These are phyloP conservation scores for Colletotrichum cuscutae DNA, from an alignment of 2,329 filamentous ascomycete species.

Conservation along the genomic window DNA sequence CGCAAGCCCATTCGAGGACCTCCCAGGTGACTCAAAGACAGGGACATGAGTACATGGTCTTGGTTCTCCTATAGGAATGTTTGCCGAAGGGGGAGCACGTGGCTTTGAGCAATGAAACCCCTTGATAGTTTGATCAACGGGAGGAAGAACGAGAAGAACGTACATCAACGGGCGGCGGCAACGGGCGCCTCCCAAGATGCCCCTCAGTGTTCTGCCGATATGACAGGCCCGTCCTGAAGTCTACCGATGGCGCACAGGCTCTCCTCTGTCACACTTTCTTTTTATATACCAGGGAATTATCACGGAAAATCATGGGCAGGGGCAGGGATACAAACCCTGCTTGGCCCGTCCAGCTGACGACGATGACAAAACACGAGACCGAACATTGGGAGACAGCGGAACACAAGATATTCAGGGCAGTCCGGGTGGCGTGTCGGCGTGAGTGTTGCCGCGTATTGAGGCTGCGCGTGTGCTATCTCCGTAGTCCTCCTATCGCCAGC, in stretches of 20 bases:
- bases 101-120: slow-evolving; percentile 16
- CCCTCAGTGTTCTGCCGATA: slow-evolving; percentile 4
- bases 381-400: background rate
- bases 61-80: slow-evolving; percentile 9
- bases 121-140: slow-evolving; percentile 24
- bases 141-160: background rate
- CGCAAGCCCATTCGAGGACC: background rate
- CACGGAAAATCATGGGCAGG: slow-evolving; percentile 18
- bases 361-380: slow-evolving; percentile 9
- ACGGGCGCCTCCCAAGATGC: background rate
- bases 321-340: slow-evolving; percentile 32
- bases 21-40: background rate
- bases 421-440: slow-evolving; percentile 4
- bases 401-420: background rate
- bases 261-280: slow-evolving; percentile 27
- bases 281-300: slow-evolving; percentile 16
- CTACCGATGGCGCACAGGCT: slow-evolving; percentile 31
- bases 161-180: background rate
- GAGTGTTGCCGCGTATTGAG: background rate
- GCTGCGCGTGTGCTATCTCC: background rate
- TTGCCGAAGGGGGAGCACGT: slow-evolving; percentile 27
- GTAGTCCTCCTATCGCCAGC: background rate
- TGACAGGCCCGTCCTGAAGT: slow-evolving; percentile 26
- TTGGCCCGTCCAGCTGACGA: slow-evolving; percentile 15
- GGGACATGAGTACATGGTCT: background rate